A percentile compares a stretch with the other conserved stretches of the same genome.
These are phyloP conservation scores for Tardiomyces blankii DNA, from an alignment of 1,139 yeast species.

Conservation along the genomic window DNA sequence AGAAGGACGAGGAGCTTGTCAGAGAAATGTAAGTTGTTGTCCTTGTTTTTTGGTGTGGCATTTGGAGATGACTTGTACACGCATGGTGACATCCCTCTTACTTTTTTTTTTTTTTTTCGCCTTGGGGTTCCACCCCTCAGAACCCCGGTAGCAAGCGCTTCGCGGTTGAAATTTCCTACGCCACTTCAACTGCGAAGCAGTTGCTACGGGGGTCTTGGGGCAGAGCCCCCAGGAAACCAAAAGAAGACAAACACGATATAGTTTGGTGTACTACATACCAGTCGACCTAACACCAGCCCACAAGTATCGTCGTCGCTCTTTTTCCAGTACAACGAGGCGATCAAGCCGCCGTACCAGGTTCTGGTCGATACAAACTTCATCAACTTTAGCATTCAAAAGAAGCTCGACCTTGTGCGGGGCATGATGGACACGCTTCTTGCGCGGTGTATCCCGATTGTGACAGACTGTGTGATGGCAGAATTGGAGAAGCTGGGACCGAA, in stretches of 20 bases:
- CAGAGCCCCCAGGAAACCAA: too few relatives aligned
- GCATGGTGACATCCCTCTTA: too few relatives aligned
- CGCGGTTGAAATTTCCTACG: too few relatives aligned
- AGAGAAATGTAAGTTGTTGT: conserved; percentile 36
- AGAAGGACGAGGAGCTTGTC: conserved; percentile 71
- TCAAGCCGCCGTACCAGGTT: conserved; percentile 94
- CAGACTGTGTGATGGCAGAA: conserved; percentile 98
- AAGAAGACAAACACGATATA: too few relatives aligned
- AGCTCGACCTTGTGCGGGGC: conserved; percentile 83
- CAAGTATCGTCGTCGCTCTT: conserved; percentile 93
- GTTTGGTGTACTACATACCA: too few relatives aligned
- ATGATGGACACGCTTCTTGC: conserved; percentile 95
- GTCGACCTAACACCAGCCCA: conserved; percentile 36
- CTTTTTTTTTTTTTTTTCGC: too few relatives aligned
- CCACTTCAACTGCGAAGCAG: too few relatives aligned
- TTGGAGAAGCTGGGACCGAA: conserved; percentile 91
- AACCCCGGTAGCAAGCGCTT: too few relatives aligned
- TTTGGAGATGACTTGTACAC: too few relatives aligned
- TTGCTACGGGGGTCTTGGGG: too few relatives aligned
- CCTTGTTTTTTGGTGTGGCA: too few relatives aligned
- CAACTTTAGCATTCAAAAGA: conserved; percentile 91
- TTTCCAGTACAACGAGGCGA: conserved; percentile 88
- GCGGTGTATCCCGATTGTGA: conserved; percentile 87
- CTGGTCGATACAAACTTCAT: conserved; percentile 93
- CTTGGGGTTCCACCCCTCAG: too few relatives aligned